Evolutionary conservation across 192 early-diverging fungal genomes (phyloP).

Genomic region (Kappamyces sp.): DNA sequence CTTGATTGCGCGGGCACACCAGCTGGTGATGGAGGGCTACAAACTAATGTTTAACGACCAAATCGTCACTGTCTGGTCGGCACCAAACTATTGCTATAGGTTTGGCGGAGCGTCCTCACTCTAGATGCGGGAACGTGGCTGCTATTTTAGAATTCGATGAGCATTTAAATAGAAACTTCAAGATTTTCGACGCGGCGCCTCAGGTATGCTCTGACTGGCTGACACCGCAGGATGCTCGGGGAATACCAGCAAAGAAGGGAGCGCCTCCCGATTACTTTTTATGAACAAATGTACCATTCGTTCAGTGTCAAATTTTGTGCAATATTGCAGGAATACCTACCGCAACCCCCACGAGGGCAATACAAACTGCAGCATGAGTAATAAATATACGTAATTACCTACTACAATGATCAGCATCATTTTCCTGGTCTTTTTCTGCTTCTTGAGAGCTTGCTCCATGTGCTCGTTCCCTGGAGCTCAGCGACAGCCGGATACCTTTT

Average conservation of each 20-base stretch:
- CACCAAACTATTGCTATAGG: slow-evolving; percentile 99
- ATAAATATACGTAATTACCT: not conserved
- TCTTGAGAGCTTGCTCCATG: slow-evolving; percentile 1
- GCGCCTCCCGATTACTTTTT: slow-evolving; percentile 87
- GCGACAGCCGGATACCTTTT: slow-evolving; percentile 27
- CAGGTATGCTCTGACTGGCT: slow-evolving; percentile 46
- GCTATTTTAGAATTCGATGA: slow-evolving; percentile 93
- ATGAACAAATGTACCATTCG: slow-evolving; percentile 35
- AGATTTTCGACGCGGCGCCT: slow-evolving; percentile 89
- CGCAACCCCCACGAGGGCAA: not conserved
- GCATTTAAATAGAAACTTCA: slow-evolving; percentile 79
- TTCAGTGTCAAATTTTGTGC: slow-evolving; percentile 1
- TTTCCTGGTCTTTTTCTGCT: slow-evolving; percentile 15
- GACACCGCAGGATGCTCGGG: slow-evolving; percentile 62
- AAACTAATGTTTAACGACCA: slow-evolving; percentile 95
- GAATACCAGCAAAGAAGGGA: slow-evolving; percentile 74
- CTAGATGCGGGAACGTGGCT: slow-evolving; percentile 92
- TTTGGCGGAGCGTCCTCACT: slow-evolving; percentile 1
- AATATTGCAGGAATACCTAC: slow-evolving; percentile 7
- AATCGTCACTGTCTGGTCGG: slow-evolving; percentile 97
- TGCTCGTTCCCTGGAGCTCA: not conserved
- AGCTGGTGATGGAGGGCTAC: slow-evolving; percentile 96
- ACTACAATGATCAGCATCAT: too few species aligned
- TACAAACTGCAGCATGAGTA: not conserved
- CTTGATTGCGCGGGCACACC: slow-evolving; percentile 73